Percentiles rank a stretch among this genome's conserved stretches.
Evolutionary conservation across 805 yeast genomes (phyloP).

Genomic region (Debaryomyces tyrocola): DNA sequence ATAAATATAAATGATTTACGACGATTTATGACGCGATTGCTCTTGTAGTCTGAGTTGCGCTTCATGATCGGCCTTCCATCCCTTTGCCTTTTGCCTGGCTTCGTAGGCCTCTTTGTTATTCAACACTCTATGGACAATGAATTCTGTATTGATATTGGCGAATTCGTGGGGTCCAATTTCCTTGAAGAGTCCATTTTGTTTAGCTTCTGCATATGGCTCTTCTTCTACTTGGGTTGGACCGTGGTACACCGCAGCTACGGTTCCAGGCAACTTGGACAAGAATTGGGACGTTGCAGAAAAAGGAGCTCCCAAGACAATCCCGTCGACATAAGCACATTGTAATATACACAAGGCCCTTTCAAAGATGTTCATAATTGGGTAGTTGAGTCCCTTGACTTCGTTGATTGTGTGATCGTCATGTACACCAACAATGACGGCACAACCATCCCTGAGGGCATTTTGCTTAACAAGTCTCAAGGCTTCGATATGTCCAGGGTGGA

Average conservation of each 20-base stretch:
- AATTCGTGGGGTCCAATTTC: slow-evolving; percentile 56
- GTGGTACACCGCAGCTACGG: slow-evolving; percentile 47
- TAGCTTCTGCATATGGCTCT: slow-evolving; percentile 37
- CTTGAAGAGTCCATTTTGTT: slow-evolving; percentile 34
- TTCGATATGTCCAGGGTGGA: slow-evolving; percentile 90
- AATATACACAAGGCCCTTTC: slow-evolving; percentile 86
- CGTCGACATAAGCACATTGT: slow-evolving; percentile 85
- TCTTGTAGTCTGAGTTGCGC: slow-evolving; percentile 18
- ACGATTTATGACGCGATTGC: not conserved
- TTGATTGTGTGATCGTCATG: slow-evolving; percentile 60
- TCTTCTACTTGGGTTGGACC: slow-evolving; percentile 52
- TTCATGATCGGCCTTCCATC: slow-evolving; percentile 65
- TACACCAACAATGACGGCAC: slow-evolving; percentile 65
- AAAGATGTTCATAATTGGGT: slow-evolving; percentile 83
- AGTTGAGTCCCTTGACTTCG: slow-evolving; percentile 56
- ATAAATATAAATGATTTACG: not conserved
- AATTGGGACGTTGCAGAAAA: slow-evolving; percentile 44
- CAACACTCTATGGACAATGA: slow-evolving; percentile 75
- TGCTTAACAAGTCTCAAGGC: slow-evolving; percentile 53
- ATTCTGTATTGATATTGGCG: slow-evolving; percentile 63
- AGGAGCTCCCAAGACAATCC: slow-evolving; percentile 72
- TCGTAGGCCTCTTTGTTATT: slow-evolving; percentile 68
- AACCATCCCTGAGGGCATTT: slow-evolving; percentile 31
- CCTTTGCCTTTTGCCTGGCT: slow-evolving; percentile 84
- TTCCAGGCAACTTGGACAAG: slow-evolving; percentile 38